Evolutionary conservation across 176 grass and related monocot species (phyloP).

Genomic region (Triticum turgidum): DNA sequence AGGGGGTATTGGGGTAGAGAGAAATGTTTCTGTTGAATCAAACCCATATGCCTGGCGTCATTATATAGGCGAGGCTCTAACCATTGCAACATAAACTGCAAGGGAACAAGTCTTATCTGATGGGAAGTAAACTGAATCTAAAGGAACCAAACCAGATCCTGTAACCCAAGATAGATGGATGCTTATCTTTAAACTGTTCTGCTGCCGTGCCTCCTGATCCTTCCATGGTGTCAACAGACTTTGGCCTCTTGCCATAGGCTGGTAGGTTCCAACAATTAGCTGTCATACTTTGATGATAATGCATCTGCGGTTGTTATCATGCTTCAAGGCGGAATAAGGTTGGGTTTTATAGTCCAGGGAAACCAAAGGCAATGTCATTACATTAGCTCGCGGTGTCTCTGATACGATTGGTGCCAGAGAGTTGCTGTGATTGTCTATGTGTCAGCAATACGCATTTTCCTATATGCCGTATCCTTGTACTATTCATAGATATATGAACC

Average conservation of each 20-base stretch:
- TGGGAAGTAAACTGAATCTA: neutral
- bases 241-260: neutral
- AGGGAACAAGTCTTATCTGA: no score
- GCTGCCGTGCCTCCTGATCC: neutral
- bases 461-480: neutral
- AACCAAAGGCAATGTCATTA: neutral
- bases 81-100: no score
- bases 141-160: neutral
- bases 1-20: no score
- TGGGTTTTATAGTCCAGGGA: neutral
- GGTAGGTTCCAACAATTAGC: neutral
- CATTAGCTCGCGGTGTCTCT: neutral
- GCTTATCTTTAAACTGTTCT: neutral
- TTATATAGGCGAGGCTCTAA: no score
- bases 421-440: slow-evolving; percentile 1
- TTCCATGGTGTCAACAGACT: neutral
- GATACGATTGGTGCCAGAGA: neutral
- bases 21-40: no score
- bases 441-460: neutral
- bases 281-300: neutral
- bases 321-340: neutral
- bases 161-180: neutral
- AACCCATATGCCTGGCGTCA: no score
- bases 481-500: neutral
- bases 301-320: neutral